Evolutionary conservation across 73 alveolate species (phyloP).

Genomic region (Tetrahymena malaccensis): DNA sequence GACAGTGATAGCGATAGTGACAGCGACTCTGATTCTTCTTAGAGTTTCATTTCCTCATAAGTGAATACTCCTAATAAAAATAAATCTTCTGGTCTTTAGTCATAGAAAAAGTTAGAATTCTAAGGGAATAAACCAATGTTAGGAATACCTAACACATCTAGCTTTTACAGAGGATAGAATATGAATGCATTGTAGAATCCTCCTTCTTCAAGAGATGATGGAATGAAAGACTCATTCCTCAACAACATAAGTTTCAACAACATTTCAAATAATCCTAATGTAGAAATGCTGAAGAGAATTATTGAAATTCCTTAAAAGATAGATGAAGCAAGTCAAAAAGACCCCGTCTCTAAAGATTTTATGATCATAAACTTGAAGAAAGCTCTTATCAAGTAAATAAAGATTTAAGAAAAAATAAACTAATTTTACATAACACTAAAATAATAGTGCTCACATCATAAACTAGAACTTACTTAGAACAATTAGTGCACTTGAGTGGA

Average conservation of each 20-base stretch:
- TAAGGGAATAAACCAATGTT: background rate
- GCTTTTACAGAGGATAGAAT: background rate
- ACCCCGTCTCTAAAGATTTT: background rate
- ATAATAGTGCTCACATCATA: background rate
- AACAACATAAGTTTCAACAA: background rate
- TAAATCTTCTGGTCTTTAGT: background rate
- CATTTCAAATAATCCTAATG: background rate
- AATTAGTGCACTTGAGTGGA: background rate
- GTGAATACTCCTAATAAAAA: background rate
- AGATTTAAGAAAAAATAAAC: background rate
- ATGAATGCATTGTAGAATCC: background rate
- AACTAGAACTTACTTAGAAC: background rate
- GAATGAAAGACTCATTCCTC: background rate
- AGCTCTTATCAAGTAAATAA: background rate
- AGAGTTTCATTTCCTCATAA: background rate
- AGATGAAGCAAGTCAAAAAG: background rate
- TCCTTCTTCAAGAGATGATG: background rate
- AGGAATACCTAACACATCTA: background rate
- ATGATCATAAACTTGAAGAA: background rate
- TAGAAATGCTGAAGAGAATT: background rate
- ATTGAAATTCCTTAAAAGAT: background rate
- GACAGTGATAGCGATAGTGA: background rate
- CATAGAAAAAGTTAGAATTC: background rate
- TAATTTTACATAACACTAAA: background rate
- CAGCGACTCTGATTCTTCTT: background rate